Evolutionary conservation across 257 asterid genomes (phyloP), one percentile per base, ranked within the genome.

Genomic region (Prunella vulgaris): DNA sequence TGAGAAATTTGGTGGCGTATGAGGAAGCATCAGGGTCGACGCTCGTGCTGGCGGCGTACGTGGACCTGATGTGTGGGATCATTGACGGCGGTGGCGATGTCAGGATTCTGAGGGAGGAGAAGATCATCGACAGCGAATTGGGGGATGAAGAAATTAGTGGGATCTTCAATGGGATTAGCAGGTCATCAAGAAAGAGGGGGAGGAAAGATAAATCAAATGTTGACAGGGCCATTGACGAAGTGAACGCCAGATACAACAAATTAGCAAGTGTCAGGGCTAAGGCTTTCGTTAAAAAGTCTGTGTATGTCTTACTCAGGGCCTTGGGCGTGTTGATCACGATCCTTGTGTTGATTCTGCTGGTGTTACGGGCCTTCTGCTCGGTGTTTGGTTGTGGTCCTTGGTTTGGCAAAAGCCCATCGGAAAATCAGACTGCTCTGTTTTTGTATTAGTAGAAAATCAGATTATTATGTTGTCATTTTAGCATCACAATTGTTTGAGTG

Each of bases 21-120:
- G 93, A 86, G 54, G 86, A 82, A 1, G 78, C 85, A 4, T 64
- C 68, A 56, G 81, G 74, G 20, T 75, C 86, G n/a, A 54, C 70
- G 5, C 81, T 70, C 0, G 85, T 74, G 68, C 56, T 84, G 8
- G 81, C 88, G 1, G 75, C 83, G 54, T 86, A 80, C 62, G 58
- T 86, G 25, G 86, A 86, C 57, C 59, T 86, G 57, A 84, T 84
- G 88, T 84, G 82, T 63, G 90, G 88, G 38, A 82, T 79, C 60
- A 52, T 83, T 10, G 78, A 80, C 38, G 64, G 77, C 7, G 62
- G 64, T 0, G 75, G 77, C 25, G 90, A 86, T 6, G 93, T 84
- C 66, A 75, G 21, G 18, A 30, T 81, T 27, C 76, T 87, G 18
- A 77, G 71, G 74, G 64, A 75, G 64, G 77, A 72, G 24, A 73